Base-by-base conservation (phyloP, 106 monocot genomes). In the Amphibolis antarctica region DNA sequence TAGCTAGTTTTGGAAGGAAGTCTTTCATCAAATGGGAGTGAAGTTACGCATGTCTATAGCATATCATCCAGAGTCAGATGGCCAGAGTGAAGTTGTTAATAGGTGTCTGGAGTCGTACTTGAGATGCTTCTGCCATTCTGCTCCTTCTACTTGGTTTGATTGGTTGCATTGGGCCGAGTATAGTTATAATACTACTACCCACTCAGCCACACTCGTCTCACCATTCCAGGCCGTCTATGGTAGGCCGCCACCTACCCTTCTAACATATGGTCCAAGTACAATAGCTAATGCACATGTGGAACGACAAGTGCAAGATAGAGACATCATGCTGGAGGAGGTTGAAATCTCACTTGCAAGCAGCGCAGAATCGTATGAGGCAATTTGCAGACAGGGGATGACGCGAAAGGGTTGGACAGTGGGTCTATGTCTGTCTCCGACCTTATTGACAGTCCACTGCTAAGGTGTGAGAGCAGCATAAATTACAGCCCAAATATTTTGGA, bases 171-270 rank as follows among this genome's bases (percentile, higher is more conserved):
- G 9, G 19, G 63, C 3, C 1, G 46, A 63, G 0, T 46, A 25
- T 1, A 29, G 51, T 53, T 62, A 27, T 24, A 75, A 75, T 13
- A 68, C 75, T 1, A 10, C 23, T 24, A 59, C 14, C 0, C 60
- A 75, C 1, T 46, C 50, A 9, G 28, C 75, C 0, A 28, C 45
- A 0, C 1, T 25, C 7, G 17, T 29, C 0, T 31, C 68, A 0
- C 75, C 61, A 13, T 75, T 53, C 46, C 25, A 75, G 22, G 62
- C 15, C 0, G 10, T 62, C 1, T 75, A 68, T 46, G 68, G 67
- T 1, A 42, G 18, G 5, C n/a, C 11, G 17, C 68, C 60, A 12
- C 22, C 49, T 3, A 20, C 48, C 5, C 10, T 65, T 6, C 5
- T 29, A 4, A 0, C 26, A 1, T 51, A 50, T 13, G 17, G 18